phyloP scores from a whole-genome alignment of 2,329 filamentous ascomycete species.

The Botryotinia convoluta region DNA sequence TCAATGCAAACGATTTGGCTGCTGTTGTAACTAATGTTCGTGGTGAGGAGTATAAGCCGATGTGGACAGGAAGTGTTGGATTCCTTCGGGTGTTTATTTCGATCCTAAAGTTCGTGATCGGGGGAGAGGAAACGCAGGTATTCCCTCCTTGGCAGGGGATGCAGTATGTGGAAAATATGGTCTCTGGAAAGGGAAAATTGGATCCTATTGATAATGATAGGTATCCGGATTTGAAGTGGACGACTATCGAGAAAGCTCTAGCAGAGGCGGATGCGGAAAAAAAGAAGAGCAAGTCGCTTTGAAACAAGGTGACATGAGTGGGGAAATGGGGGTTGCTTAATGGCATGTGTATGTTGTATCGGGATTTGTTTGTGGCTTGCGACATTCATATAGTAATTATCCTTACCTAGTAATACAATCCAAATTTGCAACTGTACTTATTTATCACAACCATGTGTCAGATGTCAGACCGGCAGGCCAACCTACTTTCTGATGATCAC shows the following conservation, averaged over 20 bases:
- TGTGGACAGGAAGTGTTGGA: constrained; percentile 21
- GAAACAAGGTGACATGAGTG: background rate
- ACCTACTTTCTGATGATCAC: background rate
- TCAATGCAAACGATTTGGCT: constrained; percentile 20
- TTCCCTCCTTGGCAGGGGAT: constrained; percentile 22
- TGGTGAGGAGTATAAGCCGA: constrained; percentile 19
- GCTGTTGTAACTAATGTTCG: constrained; percentile 15
- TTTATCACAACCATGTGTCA: background rate
- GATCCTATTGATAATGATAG: constrained; percentile 21
- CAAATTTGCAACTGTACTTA: background rate
- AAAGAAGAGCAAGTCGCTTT: background rate
- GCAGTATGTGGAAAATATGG: constrained; percentile 23
- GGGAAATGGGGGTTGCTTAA: background rate
- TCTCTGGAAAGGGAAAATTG: constrained; percentile 20
- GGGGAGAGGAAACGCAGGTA: constrained; percentile 7
- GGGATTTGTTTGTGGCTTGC: background rate
- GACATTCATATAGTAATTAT: background rate
- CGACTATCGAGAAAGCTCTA: constrained; percentile 17
- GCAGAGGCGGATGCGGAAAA: constrained; percentile 16
- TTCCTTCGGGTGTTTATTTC: constrained; percentile 15
- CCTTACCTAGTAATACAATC: background rate
- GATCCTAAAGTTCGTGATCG: constrained; percentile 19
- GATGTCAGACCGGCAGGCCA: background rate
- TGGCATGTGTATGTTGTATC: background rate
- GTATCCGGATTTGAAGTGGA: constrained; percentile 20